These are phyloP conservation scores for Phytophthora quininea DNA, from an alignment of 352 stramenopile genomes.

Conservation along the genomic window DNA sequence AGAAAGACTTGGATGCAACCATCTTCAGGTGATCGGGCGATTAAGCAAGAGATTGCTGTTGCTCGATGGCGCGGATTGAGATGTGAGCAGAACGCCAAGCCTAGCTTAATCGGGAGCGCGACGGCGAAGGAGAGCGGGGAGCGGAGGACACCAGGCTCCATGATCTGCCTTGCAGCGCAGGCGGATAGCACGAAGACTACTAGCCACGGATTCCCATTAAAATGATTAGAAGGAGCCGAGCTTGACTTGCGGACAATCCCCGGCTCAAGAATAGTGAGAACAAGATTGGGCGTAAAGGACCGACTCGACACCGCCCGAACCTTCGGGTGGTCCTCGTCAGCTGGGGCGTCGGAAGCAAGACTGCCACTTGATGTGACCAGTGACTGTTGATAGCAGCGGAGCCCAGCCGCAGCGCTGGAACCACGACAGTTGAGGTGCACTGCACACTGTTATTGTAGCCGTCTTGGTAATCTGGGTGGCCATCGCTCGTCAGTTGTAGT, in stretches of 20 bases:
- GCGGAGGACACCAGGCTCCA: neutral
- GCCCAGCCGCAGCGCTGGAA: neutral
- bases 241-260: neutral
- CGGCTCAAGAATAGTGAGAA: neutral
- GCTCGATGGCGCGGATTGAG: constrained; percentile 20
- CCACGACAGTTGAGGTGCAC: constrained; percentile 1
- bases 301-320: neutral
- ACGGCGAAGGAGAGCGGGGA: neutral
- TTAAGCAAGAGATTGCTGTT: constrained; percentile 8
- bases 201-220: constrained; percentile 9
- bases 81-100: constrained; percentile 16
- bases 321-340: neutral
- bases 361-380: neutral
- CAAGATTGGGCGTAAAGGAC: neutral
- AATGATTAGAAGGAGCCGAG: constrained; percentile 14
- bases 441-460: too few relatives aligned
- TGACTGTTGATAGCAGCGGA: neutral
- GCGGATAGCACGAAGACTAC: constrained; percentile 31
- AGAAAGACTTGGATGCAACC: constrained; percentile 20
- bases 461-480: too few relatives aligned
- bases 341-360: neutral
- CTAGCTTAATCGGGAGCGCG: constrained; percentile 14
- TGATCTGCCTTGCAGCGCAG: constrained; percentile 25
- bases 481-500: too few relatives aligned
- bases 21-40: constrained; percentile 14